These are phyloP conservation scores for Cylindrodendrum hubeiense DNA, from an alignment of 2,329 filamentous ascomycete genomes.

Conservation along the genomic window DNA sequence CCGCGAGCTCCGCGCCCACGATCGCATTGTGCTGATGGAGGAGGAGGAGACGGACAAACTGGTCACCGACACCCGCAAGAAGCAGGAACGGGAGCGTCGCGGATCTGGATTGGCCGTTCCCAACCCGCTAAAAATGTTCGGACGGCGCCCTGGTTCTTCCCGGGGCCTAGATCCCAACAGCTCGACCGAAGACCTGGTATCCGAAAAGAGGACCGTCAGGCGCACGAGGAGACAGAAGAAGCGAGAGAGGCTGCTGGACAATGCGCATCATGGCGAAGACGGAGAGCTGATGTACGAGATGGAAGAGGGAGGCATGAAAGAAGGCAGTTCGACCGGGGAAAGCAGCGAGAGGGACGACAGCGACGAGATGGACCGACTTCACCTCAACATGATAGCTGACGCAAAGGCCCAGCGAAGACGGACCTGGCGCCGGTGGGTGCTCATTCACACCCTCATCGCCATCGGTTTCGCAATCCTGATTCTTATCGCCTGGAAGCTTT, in stretches of 20 bases:
- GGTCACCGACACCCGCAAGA: conserved; percentile 64
- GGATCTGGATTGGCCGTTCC: conserved; percentile 64
- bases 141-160: conserved; percentile 52
- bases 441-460: conserved; percentile 65
- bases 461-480: conserved; percentile 68
- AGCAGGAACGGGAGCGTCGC: conserved; percentile 63
- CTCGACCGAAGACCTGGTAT: conserved; percentile 62
- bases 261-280: conserved; percentile 74
- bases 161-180: conserved; percentile 52
- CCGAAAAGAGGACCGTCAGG: conserved; percentile 63
- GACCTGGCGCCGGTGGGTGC: conserved; percentile 65
- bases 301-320: conserved; percentile 82
- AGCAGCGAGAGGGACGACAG: conserved; percentile 73
- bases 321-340: conserved; percentile 73
- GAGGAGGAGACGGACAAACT: conserved; percentile 78
- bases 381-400: conserved; percentile 61
- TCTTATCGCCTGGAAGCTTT: conserved; percentile 70
- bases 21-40: conserved; percentile 78
- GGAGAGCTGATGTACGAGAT: conserved; percentile 89
- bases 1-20: conserved; percentile 76
- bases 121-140: conserved; percentile 62
- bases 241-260: conserved; percentile 63
- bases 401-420: conserved; percentile 63
- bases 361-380: conserved; percentile 67
- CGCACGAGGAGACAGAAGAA: conserved; percentile 65